A percentile compares a stretch with the other conserved stretches of the same genome.
phyloP scores from a whole-genome alignment of 2,329 filamentous ascomycete genomes.

The Trichoderma brevicompactum region DNA sequence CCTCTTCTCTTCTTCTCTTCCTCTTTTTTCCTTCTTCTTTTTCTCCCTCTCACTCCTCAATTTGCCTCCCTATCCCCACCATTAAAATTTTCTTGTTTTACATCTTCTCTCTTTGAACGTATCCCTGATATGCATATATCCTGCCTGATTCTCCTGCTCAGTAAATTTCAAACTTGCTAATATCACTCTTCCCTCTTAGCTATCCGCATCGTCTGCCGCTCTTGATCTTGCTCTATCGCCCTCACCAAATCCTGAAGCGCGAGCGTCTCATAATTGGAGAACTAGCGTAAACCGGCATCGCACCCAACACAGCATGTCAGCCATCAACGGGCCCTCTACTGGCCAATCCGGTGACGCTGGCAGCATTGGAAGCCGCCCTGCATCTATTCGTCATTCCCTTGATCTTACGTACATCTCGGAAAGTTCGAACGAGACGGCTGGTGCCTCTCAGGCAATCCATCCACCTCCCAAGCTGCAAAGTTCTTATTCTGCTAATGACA shows the following conservation, averaged over 20 bases:
- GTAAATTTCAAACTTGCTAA: conserved; percentile 8
- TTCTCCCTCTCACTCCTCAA: neutral
- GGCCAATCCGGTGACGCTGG: conserved; percentile 52
- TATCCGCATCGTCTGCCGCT: conserved; percentile 80
- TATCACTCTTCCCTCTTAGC: conserved; percentile 48
- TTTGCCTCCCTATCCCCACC: neutral
- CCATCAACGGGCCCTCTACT: conserved; percentile 48
- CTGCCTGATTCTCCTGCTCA: neutral
- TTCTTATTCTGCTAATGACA: conserved; percentile 88
- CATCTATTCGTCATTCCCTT: conserved; percentile 61
- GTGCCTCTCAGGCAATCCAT: conserved; percentile 53
- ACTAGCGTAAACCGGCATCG: conserved; percentile 68
- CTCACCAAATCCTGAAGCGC: conserved; percentile 63
- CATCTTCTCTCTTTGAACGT: neutral
- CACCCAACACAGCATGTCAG: conserved; percentile 63
- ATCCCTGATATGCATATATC: neutral
- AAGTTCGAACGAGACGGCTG: conserved; percentile 45
- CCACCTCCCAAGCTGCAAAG: conserved; percentile 77
- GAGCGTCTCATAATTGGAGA: conserved; percentile 59
- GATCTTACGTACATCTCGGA: conserved; percentile 58
- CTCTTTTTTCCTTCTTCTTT: neutral
- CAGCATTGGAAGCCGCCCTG: conserved; percentile 53
- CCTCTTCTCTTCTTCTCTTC: neutral
- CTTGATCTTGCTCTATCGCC: conserved; percentile 77
- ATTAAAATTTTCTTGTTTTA: neutral